Conservation (phyloP, 305 asterid genomes). For the Nicotiana rustica region DNA sequence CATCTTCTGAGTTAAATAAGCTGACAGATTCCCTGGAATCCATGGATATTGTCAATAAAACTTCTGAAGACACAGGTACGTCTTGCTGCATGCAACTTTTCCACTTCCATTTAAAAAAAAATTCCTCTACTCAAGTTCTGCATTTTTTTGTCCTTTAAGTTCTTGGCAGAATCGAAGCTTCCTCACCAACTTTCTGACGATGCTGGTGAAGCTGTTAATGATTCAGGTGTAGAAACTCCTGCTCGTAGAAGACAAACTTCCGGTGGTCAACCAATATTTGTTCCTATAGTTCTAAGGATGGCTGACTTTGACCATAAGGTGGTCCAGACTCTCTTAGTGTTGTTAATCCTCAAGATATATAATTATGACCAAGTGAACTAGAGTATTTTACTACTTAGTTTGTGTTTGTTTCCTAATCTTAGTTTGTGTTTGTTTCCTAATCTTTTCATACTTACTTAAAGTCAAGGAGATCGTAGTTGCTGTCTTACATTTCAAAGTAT, state of each 20-base stretch:
- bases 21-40: conserved; percentile 55
- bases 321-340: not conserved
- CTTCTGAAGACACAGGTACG: conserved; percentile 55
- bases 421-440: not conserved
- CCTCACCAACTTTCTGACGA: conserved; percentile 4
- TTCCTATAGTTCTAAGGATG: conserved; percentile 88
- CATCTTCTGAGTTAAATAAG: conserved; percentile 50
- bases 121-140: not conserved
- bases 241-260: conserved; percentile 58
- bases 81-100: not conserved
- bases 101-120: not conserved
- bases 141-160: not conserved
- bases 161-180: conserved; percentile 15
- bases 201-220: conserved; percentile 62
- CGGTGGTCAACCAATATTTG: conserved; percentile 79
- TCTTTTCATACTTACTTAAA: conserved; percentile 6
- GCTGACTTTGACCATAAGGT: conserved; percentile 98
- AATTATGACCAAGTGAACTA: not conserved
- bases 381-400: not conserved
- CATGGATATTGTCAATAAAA: conserved; percentile 47
- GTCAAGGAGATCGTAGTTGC: not conserved
- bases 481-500: not conserved
- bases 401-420: not conserved
- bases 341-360: not conserved
- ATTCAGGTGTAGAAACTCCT: conserved; percentile 47